These are phyloP conservation scores for Lathyrus oleraceus DNA, from an alignment of 306 rosid genomes.

Conservation along the genomic window DNA sequence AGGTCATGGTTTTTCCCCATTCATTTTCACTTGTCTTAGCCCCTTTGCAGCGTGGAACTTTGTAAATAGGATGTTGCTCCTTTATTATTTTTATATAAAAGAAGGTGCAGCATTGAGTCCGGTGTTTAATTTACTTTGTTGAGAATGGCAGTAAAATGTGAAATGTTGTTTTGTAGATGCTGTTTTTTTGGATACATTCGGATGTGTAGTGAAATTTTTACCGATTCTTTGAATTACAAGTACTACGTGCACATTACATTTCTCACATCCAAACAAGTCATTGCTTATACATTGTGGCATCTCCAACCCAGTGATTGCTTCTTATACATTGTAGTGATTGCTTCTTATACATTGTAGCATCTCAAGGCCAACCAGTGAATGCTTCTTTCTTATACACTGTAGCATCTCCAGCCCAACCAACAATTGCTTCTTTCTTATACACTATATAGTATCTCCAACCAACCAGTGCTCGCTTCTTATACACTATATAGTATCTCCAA, in stretches of 20 bases:
- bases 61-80: conserved; percentile 67
- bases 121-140: conserved; percentile 36
- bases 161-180: conserved; percentile 36
- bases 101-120: conserved; percentile 50
- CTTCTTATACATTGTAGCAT: background rate
- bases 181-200: conserved; percentile 32
- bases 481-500: no score
- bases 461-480: no score
- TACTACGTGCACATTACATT: background rate
- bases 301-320: no score
- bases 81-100: conserved; percentile 33
- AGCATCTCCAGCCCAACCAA: no score
- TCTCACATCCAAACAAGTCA: no score
- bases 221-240: conserved; percentile 8
- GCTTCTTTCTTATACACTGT: no score
- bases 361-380: no score
- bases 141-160: conserved; percentile 31
- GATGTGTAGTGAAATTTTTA: conserved; percentile 36
- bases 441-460: no score
- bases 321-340: no score
- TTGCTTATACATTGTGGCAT: no score
- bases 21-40: conserved; percentile 52
- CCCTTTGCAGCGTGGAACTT: conserved; percentile 53
- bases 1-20: conserved; percentile 40
- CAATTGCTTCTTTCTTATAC: no score